phyloP scores from a whole-genome alignment of 768 basidiomycete species.

The Agaricus blazei region DNA sequence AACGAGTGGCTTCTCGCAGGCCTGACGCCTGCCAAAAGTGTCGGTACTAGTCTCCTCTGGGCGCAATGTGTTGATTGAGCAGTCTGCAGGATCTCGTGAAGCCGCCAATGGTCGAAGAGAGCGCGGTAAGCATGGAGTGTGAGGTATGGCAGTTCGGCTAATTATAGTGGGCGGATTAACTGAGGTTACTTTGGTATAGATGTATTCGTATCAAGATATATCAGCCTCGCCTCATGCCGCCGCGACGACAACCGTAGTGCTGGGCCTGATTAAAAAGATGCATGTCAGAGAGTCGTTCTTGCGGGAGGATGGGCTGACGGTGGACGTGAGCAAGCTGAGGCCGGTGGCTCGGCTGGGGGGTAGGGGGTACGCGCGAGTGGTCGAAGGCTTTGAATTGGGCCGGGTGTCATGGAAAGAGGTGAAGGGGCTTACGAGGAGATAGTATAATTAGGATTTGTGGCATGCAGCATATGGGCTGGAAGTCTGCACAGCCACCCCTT shows the following conservation, averaged over 20 bases:
- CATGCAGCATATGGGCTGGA: not conserved
- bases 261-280: slow-evolving; percentile 50
- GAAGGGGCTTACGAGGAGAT: slow-evolving; percentile 19
- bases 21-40: slow-evolving; percentile 47
- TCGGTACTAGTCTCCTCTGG: slow-evolving; percentile 23
- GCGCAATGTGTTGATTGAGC: too few species aligned
- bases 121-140: slow-evolving; percentile 58
- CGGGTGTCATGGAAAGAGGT: slow-evolving; percentile 31
- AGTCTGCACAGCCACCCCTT: slow-evolving; percentile 5
- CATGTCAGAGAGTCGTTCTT: slow-evolving; percentile 49
- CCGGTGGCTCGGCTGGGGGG: slow-evolving; percentile 54
- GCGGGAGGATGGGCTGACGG: slow-evolving; percentile 28
- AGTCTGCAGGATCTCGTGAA: slow-evolving; percentile 37
- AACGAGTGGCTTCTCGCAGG: slow-evolving; percentile 63
- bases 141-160: slow-evolving; percentile 31
- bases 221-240: slow-evolving; percentile 28
- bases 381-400: slow-evolving; percentile 43
- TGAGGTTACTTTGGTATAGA: slow-evolving; percentile 24
- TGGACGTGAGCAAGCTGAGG: slow-evolving; percentile 45
- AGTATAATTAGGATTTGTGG: not conserved
- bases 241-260: slow-evolving; percentile 38
- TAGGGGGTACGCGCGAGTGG: slow-evolving; percentile 42
- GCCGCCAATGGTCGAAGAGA: slow-evolving; percentile 51
- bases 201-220: slow-evolving; percentile 48
- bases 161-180: slow-evolving; percentile 1